Evolutionary conservation across 2,329 filamentous ascomycete species (phyloP), one percentile per base, ranked within the genome.

Genomic region (Hirsutella thompsonii): DNA sequence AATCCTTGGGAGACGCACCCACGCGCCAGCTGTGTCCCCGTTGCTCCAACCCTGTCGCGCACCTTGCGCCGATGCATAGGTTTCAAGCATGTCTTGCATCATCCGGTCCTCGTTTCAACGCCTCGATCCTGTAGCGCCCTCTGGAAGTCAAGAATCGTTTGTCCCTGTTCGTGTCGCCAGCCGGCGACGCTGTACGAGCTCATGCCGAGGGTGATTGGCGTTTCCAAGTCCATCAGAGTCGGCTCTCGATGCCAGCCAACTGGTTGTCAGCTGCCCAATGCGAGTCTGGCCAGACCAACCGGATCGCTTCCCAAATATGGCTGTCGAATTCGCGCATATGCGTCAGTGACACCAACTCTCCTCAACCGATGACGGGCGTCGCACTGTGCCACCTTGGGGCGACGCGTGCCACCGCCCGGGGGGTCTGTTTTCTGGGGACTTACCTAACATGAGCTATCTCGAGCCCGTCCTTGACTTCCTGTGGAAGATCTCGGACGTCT

Each of bases 271-370:
- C 79, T 18, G 86, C 83, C 83, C 88, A 94, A 51, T 83, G 76
- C 33, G 76, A 80, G 52, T 94, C 86, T 2, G 92, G 92, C 92
- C 92, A 98, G 48, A 98, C 82, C 47, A 83, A 70, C 44, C 82
- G 79, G 58, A 98, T 79, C 20, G 88, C 90, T 63, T 96, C 90
- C 86, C 88, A 95, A 46, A 96, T 90, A 60, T 94, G 83, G 47
- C 85, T 87, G 49, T 50, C 44, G 45, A 48, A 19, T 16, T 6
- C 9, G 23, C 5, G 46, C 49, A 50, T 41, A 53, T 47, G 42
- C 47, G 49, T 61, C 44, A 61, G 56, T 57, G 36, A 53, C 47
- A 55, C 49, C 33, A 39, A 37, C 30, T 36, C 16, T 39, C 20
- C 11, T 19, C 16, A 33, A 29, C 36, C 32, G 18, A 26, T 23